Conservation (phyloP, 2,329 filamentous ascomycete species). For the Nannizziopsis barbatae region DNA sequence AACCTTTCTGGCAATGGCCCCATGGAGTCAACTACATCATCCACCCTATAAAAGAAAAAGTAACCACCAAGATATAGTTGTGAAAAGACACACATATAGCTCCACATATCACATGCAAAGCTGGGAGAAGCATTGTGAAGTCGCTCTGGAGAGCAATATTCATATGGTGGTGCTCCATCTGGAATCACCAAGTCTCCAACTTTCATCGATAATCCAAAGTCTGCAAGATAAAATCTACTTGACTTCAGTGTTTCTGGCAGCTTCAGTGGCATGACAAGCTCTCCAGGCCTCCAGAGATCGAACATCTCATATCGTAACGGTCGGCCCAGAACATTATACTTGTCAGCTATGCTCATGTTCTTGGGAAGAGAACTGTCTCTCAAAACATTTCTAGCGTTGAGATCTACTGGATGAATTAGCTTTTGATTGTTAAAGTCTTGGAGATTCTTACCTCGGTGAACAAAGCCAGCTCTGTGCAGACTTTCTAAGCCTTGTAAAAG, state of each 20-base stretch:
- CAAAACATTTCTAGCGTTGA: constrained; percentile 23
- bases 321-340: constrained; percentile 21
- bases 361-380: constrained; percentile 21
- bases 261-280: not conserved
- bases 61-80: constrained; percentile 19
- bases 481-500: constrained; percentile 20
- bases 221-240: constrained; percentile 5
- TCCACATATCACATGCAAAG: constrained; percentile 25
- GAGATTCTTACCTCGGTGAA: constrained; percentile 20
- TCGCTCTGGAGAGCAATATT: constrained; percentile 22
- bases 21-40: constrained; percentile 17
- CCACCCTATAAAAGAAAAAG: constrained; percentile 18
- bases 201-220: constrained; percentile 23
- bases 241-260: not conserved
- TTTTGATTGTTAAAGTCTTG: not conserved
- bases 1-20: constrained; percentile 22
- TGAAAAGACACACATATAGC: constrained; percentile 23
- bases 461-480: constrained; percentile 22
- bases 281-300: not conserved
- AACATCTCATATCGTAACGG: constrained; percentile 15
- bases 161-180: constrained; percentile 14
- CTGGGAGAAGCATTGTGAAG: constrained; percentile 19
- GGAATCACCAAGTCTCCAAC: constrained; percentile 14
- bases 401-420: constrained; percentile 15
- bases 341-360: constrained; percentile 18